A percentile compares a stretch with the other conserved stretches of the same genome.
These are phyloP conservation scores for Bruguiera hainesii DNA, from an alignment of 441 rosid genomes.

Conservation along the genomic window DNA sequence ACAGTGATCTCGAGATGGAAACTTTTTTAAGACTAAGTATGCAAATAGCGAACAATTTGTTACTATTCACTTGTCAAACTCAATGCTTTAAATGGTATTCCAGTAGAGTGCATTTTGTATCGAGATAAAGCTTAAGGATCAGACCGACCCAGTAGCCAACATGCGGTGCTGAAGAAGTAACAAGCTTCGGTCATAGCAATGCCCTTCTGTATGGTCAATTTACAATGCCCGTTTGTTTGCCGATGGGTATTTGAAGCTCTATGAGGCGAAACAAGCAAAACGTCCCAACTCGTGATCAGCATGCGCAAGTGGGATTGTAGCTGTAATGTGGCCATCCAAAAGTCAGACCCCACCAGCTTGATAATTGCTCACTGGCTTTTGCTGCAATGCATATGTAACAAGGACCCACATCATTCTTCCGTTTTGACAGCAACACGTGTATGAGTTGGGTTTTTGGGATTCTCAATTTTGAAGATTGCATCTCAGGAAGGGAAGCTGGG, in stretches of 20 bases:
- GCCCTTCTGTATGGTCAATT: constrained; percentile 9
- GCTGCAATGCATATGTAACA: neutral
- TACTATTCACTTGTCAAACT: no score
- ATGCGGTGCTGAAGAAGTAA: constrained; percentile 13
- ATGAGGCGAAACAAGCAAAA: neutral
- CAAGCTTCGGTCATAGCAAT: neutral
- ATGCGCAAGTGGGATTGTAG: constrained; percentile 37
- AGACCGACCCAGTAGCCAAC: constrained; percentile 4
- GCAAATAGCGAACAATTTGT: no score
- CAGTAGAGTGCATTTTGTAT: neutral
- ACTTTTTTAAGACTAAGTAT: no score
- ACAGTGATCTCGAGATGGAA: no score
- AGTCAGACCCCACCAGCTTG: constrained; percentile 22
- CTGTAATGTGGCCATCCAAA: constrained; percentile 23
- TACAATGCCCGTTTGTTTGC: neutral
- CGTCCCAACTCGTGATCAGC: constrained; percentile 19
- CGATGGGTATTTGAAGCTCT: neutral
- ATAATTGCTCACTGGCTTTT: neutral
- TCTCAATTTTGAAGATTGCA: constrained; percentile 16
- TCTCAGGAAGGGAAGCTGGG: constrained; percentile 18
- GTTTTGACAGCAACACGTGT: constrained; percentile 36
- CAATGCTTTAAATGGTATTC: no score
- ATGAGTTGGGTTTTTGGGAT: constrained; percentile 22
- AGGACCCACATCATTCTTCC: constrained; percentile 14
- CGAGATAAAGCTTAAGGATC: no score